Base-by-base conservation (phyloP, 2,329 filamentous ascomycete genomes). In the Cladophialophora bantiana region DNA sequence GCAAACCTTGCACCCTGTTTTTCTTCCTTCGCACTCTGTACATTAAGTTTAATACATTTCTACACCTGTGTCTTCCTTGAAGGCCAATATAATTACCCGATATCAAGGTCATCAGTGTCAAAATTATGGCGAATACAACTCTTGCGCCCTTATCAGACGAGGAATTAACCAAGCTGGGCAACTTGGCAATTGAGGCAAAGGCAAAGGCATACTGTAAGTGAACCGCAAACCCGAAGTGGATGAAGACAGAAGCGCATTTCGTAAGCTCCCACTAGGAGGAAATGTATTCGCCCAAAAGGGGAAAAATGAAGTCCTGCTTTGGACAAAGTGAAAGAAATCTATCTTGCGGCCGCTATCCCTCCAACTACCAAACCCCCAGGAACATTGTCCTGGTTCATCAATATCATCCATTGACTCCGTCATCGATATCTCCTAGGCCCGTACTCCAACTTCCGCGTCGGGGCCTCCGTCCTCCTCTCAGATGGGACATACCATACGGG, bases 371-470 rank as follows among this genome's bases (percentile, higher is more conserved):
- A 4, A 20, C 6, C 3, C 10, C 9, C 38, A 5, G 0, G 5
- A 42, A 12, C 1, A 15, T 50, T 26, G 40, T 20, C 18, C 18
- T 26, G 45, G 9, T 3, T 9, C 26, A 26, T 26, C 26, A 26
- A 26, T 26, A 12, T 50, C 45, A 50, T 36, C 55, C 32, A 40
- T 40, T 60, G 10, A 32, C 20, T 32, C n/a, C 6, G 9, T 12
- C 45, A 31, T 20, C 45, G 4, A 50, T 26, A 10, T 26, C 20
- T 64, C 50, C 32, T 45, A 89, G 88, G 88, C 77, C 93, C 92
- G 3, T 97, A 97, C 84, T 96, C 92, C 74, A 86, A 90, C 67
- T 99, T 98, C 84, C 91, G 89, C 70, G 95, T 99, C 69, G 95
- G 95, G 69, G 90, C 91, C 58, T 89, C 91, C 38, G 80, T 98